Evolutionary conservation across 2,329 filamentous ascomycete species (phyloP), one percentile per base, ranked within the genome.

Genomic region (Hirsutella rhossiliensis): DNA sequence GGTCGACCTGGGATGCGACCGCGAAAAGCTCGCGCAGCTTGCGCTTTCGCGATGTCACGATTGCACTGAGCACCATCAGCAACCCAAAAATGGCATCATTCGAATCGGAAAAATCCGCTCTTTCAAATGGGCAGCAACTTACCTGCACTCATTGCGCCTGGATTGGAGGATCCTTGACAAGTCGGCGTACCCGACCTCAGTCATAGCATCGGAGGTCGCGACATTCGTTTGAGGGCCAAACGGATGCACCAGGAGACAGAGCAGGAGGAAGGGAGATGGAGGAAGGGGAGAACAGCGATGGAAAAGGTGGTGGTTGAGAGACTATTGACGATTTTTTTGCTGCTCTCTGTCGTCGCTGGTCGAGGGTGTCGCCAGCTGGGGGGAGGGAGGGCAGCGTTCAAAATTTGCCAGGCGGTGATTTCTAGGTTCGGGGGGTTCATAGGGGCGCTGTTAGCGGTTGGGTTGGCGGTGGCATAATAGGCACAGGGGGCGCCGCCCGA

Each of bases 1-100:
- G 67, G 64, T 78, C 71, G 59, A 73, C 66, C 64, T 81, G 78
- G 63, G 83, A 84, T 71, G 85, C 82, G 74, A 85, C 78, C 56
- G 76, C 75, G 71, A 84, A 94, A 57, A 95, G 76, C 70, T 92
- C 84, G 63, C 83, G 82, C 62, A 95, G 76, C 74, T 94, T 94
- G 66, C 87, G 82, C 78, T 94, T 92, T 67, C 86, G 84, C 74
- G 84, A 87, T 66, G 75, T 76, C 73, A 84, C 78, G 75, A 83
- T 81, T 76, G 76, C 73, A 68, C 80, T 84, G 61, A 47, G 53
- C 49, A 49, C 20, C 36, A 60, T 76, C 50, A 78, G 64, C 57
- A 72, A 45, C 46, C 48, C 57, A 42, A 66, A 68, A 65, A 56
- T 54, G 44, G 60, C 52, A 75, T 67, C 61, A 53, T 64, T 62